Base-by-base conservation (phyloP, 768 basidiomycete genomes). In the Termitomyces bulborhizus region DNA sequence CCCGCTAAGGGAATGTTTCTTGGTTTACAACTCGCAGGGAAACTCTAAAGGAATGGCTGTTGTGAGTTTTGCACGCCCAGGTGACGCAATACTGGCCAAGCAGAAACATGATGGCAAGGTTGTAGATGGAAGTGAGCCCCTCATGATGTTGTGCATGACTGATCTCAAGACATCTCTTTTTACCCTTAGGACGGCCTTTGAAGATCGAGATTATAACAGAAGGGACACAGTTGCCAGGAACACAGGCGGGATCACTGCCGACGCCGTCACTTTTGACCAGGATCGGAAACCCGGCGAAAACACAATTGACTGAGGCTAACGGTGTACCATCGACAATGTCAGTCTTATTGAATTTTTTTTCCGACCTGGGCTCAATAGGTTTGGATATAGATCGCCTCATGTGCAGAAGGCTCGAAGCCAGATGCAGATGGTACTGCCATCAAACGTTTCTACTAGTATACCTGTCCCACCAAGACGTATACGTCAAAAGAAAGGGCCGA, bases 31-130 rank as follows among this genome's bases (percentile, higher is more conserved):
- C 66, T 82, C 80, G 3, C 83, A 88, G 62, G 88, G 83, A 0
- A 77, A 75, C 52, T 86, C 88, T 44, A 90, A 88, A 63, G 89
- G 89, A 21, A 90, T 90, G 88, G 88, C 89, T 2, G 68, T 91
- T 13, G 85, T 90, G 3, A 63, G 73, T 0, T 91, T 91, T 62
- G 77, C 83, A 60, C 78, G 84, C 32, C 58, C 78, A 7, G 82
- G 76, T 1, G 86, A 89, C 68, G 89, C 89, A 7, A 70, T 66
- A 1, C 58, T 80, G 40, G 89, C 89, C 8, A 78, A 80, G 39
- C 65, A 73, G 26, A 90, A 87, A 69, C 90, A 88, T 62, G 75
- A 90, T 60, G 86, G 86, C 44, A 88, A 88, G 70, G 79, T 88
- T 49, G 81, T 91, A 21, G 89, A 91, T 63, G 79, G 77, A 51